These are phyloP conservation scores for Fusarium sp. DNA, from an alignment of 2,329 filamentous ascomycete species.

Conservation along the genomic window DNA sequence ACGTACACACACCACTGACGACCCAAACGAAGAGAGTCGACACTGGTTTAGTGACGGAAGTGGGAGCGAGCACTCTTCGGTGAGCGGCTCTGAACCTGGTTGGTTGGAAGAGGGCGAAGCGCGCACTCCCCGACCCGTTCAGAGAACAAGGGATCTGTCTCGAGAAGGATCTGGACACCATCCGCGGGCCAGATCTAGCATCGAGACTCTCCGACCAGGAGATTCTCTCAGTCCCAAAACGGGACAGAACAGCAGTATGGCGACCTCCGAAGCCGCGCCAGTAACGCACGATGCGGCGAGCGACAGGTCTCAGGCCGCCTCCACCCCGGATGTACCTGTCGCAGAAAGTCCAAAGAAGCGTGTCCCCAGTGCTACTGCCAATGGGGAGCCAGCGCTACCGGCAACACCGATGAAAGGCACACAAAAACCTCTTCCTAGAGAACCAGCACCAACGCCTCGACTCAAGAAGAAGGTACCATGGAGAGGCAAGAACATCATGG, in stretches of 20 bases:
- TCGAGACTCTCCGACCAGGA: constrained; percentile 61
- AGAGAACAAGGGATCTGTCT: constrained; percentile 35
- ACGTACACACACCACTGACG: constrained; percentile 79
- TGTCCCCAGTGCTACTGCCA: constrained; percentile 33
- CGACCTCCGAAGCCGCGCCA: constrained; percentile 43
- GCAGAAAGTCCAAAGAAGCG: constrained; percentile 39
- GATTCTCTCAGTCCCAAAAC: constrained; percentile 39
- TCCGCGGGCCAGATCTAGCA: constrained; percentile 60
- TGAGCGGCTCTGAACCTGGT: constrained; percentile 70
- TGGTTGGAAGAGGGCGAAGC: constrained; percentile 60
- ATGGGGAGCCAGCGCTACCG: constrained; percentile 44
- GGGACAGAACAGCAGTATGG: constrained; percentile 46
- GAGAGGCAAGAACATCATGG: constrained; percentile 78
- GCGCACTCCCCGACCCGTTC: constrained; percentile 56
- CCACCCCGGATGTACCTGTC: constrained; percentile 38
- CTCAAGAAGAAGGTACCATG: constrained; percentile 76
- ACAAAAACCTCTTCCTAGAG: constrained; percentile 50
- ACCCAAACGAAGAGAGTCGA: constrained; percentile 70
- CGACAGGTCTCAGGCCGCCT: constrained; percentile 39
- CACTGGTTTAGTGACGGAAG: constrained; percentile 83
- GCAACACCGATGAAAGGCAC: constrained; percentile 47
- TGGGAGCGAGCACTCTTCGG: constrained; percentile 77
- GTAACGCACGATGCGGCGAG: constrained; percentile 40
- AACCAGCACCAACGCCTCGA: constrained; percentile 59
- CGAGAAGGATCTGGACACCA: constrained; percentile 49